These are phyloP conservation scores for Pythium catenulatum DNA, from an alignment of 352 stramenopile genomes.

Conservation along the genomic window DNA sequence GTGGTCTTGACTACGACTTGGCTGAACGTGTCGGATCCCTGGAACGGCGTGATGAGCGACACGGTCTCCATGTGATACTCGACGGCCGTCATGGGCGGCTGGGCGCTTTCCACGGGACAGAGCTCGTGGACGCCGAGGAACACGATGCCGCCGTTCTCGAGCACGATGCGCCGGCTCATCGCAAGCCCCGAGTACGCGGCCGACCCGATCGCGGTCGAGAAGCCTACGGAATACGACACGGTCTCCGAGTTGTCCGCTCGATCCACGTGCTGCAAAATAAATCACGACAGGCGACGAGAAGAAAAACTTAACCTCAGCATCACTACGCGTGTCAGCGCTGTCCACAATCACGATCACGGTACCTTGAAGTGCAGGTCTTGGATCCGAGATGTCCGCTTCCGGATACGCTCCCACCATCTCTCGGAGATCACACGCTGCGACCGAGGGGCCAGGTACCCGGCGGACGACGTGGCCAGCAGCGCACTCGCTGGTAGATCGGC, in stretches of 20 bases:
- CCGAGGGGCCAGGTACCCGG: not conserved
- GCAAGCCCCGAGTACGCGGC: not conserved
- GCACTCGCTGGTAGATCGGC: not conserved
- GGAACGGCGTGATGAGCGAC: not conserved
- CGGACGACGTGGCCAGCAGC: not conserved
- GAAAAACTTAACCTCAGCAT: too few species aligned
- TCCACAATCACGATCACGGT: too few species aligned
- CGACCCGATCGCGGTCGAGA: not conserved
- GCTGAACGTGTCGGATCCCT: not conserved
- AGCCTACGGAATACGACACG: not conserved
- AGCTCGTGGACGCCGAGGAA: constrained; percentile 2
- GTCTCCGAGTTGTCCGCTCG: not conserved
- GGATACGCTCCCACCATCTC: constrained; percentile 4
- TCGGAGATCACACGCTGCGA: not conserved
- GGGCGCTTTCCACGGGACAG: not conserved
- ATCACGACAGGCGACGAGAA: too few species aligned
- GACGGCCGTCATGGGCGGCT: not conserved
- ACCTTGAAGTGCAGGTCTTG: constrained; percentile 10
- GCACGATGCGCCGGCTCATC: not conserved
- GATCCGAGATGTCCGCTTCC: not conserved
- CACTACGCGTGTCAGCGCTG: too few species aligned
- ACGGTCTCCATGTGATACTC: constrained; percentile 20
- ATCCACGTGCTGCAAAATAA: not conserved
- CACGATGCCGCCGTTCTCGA: not conserved
- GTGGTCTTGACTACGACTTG: constrained; percentile 6